phyloP scores from a whole-genome alignment of 75 land plant species.

The Pinus albicaulis region DNA sequence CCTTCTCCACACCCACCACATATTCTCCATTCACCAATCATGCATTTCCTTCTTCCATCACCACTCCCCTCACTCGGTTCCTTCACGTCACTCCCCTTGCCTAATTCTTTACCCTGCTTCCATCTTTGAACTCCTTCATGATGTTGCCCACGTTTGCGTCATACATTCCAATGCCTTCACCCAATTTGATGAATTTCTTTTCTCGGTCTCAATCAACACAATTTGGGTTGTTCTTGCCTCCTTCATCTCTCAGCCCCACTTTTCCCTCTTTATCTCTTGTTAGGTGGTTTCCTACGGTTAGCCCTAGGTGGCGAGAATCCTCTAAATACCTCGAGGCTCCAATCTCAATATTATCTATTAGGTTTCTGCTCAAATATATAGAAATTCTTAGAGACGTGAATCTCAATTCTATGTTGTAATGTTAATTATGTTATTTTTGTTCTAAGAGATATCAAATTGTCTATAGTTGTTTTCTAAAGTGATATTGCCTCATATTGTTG shows the following conservation, averaged over 20 bases:
- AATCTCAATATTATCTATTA: no score
- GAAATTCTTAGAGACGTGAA: no score
- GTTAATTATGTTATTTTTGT: no score
- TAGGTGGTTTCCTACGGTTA: neutral
- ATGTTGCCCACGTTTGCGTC: neutral
- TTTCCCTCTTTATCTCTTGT: neutral
- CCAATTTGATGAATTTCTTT: neutral
- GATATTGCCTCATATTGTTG: no score
- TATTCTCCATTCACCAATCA: no score
- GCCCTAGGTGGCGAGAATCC: neutral
- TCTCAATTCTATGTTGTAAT: no score
- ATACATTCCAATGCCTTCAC: neutral
- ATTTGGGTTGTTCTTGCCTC: neutral
- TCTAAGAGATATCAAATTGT: no score
- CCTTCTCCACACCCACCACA: neutral
- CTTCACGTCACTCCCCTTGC: neutral
- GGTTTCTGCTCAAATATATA: no score
- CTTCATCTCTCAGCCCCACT: neutral
- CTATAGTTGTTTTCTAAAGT: no score
- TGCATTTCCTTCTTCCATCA: conserved; percentile 1
- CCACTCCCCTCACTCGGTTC: neutral
- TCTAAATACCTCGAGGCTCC: no score
- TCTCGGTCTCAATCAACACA: neutral
- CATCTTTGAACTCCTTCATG: neutral
- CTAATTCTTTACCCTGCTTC: neutral